Percentiles rank a stretch among this genome's conserved stretches.
These are phyloP conservation scores for Phialemoniopsis sp. DNA, from an alignment of 2,329 filamentous ascomycete genomes.

Conservation along the genomic window DNA sequence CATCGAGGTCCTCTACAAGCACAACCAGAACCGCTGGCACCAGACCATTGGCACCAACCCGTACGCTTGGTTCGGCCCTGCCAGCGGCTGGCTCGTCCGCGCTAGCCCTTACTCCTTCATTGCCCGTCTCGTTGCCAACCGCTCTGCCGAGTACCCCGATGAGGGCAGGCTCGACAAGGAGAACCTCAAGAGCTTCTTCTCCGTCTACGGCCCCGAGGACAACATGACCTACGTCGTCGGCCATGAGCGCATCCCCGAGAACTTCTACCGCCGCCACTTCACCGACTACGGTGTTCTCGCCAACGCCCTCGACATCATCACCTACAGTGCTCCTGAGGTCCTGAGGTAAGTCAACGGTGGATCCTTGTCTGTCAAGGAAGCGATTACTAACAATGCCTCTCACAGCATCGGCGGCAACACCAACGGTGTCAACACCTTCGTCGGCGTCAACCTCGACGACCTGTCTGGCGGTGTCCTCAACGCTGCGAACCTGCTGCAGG, in stretches of 20 bases:
- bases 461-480: constrained; percentile 20
- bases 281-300: constrained; percentile 21
- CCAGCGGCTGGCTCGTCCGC: too few relatives aligned
- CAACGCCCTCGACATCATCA: constrained; percentile 5
- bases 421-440: constrained; percentile 17
- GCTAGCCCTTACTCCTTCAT: too few relatives aligned
- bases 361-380: too few relatives aligned
- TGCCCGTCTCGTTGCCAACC: constrained; percentile 4
- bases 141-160: constrained; percentile 27
- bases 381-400: too few relatives aligned
- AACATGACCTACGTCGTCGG: constrained; percentile 23
- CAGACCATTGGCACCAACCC: constrained; percentile 46
- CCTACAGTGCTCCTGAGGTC: constrained; percentile 6
- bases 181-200: constrained; percentile 20
- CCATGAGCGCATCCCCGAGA: constrained; percentile 33
- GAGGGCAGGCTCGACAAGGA: constrained; percentile 25
- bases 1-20: constrained; percentile 35
- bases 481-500: constrained; percentile 12
- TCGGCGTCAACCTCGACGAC: constrained; percentile 14
- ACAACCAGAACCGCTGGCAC: constrained; percentile 37
- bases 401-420: constrained; percentile 19
- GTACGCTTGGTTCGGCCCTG: too few relatives aligned
- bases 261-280: constrained; percentile 24
- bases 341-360: neutral
- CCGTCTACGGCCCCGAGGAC: constrained; percentile 24